Percentiles rank a stretch among this genome's conserved stretches.
These are phyloP conservation scores for Backusella circina DNA, from an alignment of 192 early-diverging fungal genomes.

Conservation along the genomic window DNA sequence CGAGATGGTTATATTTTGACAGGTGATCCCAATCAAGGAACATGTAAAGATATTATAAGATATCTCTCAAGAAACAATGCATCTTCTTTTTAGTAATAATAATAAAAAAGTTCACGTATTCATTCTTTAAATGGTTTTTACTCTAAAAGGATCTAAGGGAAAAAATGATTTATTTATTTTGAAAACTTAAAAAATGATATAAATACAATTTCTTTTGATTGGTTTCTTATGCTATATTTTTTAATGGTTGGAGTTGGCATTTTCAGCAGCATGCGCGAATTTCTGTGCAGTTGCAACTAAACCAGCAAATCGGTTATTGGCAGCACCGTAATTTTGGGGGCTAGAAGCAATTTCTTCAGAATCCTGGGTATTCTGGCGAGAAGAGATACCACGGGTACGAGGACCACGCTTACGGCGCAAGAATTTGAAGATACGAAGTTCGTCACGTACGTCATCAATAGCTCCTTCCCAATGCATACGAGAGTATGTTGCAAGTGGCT, in stretches of 20 bases:
- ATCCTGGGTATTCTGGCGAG: not conserved
- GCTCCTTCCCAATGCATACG: slow-evolving; percentile 38
- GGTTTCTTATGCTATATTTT: not conserved
- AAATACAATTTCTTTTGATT: not conserved
- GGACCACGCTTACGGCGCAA: slow-evolving; percentile 10
- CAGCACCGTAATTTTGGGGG: slow-evolving; percentile 8
- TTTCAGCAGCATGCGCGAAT: slow-evolving; percentile 13
- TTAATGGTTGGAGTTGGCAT: not conserved
- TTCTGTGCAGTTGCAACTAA: slow-evolving; percentile 21
- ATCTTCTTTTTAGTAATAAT: not conserved
- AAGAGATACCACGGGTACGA: not conserved
- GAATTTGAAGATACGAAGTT: slow-evolving; percentile 22
- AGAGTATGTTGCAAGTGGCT: slow-evolving; percentile 31
- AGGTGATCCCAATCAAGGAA: not conserved
- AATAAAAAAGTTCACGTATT: not conserved
- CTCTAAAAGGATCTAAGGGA: not conserved
- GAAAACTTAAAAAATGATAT: not conserved
- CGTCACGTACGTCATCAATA: slow-evolving; percentile 30
- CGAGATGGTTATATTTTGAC: not conserved
- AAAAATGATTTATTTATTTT: not conserved
- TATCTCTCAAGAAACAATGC: not conserved
- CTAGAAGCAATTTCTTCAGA: not conserved
- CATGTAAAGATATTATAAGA: not conserved
- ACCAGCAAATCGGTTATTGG: slow-evolving; percentile 20
- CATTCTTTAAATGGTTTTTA: not conserved